Evolutionary conservation across 257 asterid genomes (phyloP).

Genomic region (Echites panduratus): DNA sequence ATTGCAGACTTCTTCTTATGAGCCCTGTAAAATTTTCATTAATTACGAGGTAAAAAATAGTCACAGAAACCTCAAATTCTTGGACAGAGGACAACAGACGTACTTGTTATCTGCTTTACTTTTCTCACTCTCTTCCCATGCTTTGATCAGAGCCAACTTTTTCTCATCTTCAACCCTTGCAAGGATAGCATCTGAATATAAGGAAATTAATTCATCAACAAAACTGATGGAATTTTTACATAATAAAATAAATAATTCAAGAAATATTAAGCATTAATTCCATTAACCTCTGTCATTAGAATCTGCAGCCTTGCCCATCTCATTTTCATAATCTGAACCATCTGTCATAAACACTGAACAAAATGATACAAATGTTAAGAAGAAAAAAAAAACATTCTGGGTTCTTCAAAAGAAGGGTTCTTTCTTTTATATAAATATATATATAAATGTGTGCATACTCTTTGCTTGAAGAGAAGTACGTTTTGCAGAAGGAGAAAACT

Average conservation of each 20-base stretch:
- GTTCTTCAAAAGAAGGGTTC: background rate
- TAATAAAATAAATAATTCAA: background rate
- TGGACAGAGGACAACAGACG: no score
- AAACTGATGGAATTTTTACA: background rate
- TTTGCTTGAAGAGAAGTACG: background rate
- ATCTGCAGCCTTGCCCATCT: conserved; percentile 4
- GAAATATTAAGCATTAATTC: background rate
- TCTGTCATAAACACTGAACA: conserved; percentile 6
- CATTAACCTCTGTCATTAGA: conserved; percentile 31
- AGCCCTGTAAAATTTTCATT: conserved; percentile 41
- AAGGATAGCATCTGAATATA: conserved; percentile 31
- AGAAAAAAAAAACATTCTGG: background rate
- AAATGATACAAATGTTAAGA: background rate
- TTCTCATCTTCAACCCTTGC: conserved; percentile 42
- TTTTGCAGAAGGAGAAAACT: conserved; percentile 13
- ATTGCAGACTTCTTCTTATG: conserved; percentile 35
- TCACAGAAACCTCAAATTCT: background rate
- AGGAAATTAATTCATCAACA: background rate
- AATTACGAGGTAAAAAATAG: background rate
- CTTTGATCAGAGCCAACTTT: conserved; percentile 53
- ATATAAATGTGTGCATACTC: conserved; percentile 24
- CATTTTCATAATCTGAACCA: conserved; percentile 18
- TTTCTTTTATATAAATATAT: no score
- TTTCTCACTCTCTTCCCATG: conserved; percentile 74
- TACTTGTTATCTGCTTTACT: conserved; percentile 52